Base-by-base conservation (phyloP, 306 rosid genomes). In the Inga oerstediana region DNA sequence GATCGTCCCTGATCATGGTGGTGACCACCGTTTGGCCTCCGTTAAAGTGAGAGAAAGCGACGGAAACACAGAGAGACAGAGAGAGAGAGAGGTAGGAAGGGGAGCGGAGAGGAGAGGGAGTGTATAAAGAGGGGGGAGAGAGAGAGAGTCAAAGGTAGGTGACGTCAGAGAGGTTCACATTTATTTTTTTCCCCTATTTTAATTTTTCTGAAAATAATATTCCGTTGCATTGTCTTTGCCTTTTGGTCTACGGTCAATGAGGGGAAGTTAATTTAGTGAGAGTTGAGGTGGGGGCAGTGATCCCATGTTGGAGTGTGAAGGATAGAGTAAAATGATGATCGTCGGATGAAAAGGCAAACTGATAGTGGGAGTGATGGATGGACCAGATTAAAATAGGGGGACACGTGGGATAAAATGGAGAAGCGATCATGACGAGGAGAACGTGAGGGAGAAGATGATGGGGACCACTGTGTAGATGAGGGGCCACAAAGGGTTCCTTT, bases 1-100 rank as follows among this genome's bases (percentile, higher is more conserved):
- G 87, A 75, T 92, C 97, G 80, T 93, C 99, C 78, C 88, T 92
- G 37, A 88, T 92, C 99, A 92, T 91, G 69, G 82, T 89, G 69
- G 82, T 54, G 4, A 43, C 46, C 13, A 45, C 32, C 67, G 78
- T 66, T 69, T 46, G 61, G 54, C 19, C 13, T 22, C 39, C 5
- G 62, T 6, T 48, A 58, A 35, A 77, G 70, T 52, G 66, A 34
- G 65, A 78, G 82, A 77, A 83, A 64, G 27, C 20, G 52, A 5
- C 13, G 16, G 2, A 46, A 37, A 41, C 7, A 24, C 37, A 61
- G 58, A 14, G 79, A 15, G 64, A 66, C 30, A 27, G 45, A 58
- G 67, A 12, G 10, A 49, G 49, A 81, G 14, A 37, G 39, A 44
- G 46, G 67, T 13, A 27, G 20, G 80, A 13, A 84, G 72, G 56